Conservation (phyloP, 495 filamentous ascomycete genomes). For the Podospora fimiseda region DNA sequence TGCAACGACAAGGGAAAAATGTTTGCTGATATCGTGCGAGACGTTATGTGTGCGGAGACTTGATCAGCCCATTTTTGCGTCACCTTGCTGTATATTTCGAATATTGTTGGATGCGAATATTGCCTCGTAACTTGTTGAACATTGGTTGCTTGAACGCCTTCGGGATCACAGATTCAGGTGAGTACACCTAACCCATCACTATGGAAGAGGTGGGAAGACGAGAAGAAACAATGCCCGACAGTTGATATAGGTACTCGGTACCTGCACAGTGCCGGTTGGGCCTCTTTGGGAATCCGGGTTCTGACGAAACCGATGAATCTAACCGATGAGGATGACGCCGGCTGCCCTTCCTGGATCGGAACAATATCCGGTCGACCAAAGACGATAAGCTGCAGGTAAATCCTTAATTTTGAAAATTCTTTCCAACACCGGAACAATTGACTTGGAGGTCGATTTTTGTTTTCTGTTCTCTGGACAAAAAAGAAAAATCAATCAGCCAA, state of each 20-base stretch:
- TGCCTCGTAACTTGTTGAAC: not conserved
- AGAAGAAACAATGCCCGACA: not conserved
- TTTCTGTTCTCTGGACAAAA: not conserved
- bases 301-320: not conserved
- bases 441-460: not conserved
- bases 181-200: too few relatives aligned
- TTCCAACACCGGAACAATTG: not conserved
- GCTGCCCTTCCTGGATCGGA: not conserved
- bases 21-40: too few relatives aligned
- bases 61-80: slow-evolving; percentile 5
- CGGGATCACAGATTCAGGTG: too few relatives aligned
- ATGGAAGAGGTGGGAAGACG: too few relatives aligned
- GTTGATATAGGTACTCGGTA: not conserved
- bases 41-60: not conserved
- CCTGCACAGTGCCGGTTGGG: not conserved
- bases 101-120: not conserved
- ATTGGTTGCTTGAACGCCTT: not conserved
- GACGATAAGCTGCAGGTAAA: not conserved
- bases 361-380: not conserved
- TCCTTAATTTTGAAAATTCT: not conserved
- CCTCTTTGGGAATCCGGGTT: not conserved
- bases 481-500: not conserved
- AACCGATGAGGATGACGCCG: not conserved
- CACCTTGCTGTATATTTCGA: not conserved
- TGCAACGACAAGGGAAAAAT: not conserved